A percentile compares a stretch with the other conserved stretches of the same genome.
Evolutionary conservation across 305 asterid species (phyloP).

Genomic region (Vinca major): DNA sequence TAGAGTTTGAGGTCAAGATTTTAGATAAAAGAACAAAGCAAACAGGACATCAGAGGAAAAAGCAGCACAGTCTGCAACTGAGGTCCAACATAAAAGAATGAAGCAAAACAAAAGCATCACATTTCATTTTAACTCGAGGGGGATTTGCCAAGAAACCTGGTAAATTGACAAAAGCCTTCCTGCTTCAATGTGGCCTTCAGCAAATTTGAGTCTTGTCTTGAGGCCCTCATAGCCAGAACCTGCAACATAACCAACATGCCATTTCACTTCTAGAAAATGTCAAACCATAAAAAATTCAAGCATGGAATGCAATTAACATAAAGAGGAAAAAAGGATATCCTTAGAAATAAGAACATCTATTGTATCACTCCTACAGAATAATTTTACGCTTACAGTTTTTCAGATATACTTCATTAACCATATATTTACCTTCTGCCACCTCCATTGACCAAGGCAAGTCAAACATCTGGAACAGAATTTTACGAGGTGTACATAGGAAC

Average conservation of each 20-base stretch:
- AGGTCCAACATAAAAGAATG: background rate
- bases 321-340: background rate
- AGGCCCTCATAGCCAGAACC: slow-evolving; percentile 45
- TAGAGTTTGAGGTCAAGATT: background rate
- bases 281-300: slow-evolving; percentile 8
- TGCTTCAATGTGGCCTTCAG: slow-evolving; percentile 91
- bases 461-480: background rate
- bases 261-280: slow-evolving; percentile 19
- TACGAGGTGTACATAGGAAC: background rate
- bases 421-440: background rate
- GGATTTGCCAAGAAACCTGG: slow-evolving; percentile 44
- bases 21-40: background rate
- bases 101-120: background rate
- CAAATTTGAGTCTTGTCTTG: slow-evolving; percentile 55
- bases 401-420: background rate
- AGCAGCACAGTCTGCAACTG: background rate
- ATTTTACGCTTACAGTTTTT: background rate
- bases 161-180: slow-evolving; percentile 76
- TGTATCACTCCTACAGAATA: background rate
- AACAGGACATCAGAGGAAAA: background rate
- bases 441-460: background rate
- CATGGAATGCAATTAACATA: slow-evolving; percentile 7
- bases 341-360: background rate
- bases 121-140: background rate
- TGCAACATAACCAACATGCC: slow-evolving; percentile 21